Conservation (phyloP, 257 asterid genomes). For the Solanum clarkiae region DNA sequence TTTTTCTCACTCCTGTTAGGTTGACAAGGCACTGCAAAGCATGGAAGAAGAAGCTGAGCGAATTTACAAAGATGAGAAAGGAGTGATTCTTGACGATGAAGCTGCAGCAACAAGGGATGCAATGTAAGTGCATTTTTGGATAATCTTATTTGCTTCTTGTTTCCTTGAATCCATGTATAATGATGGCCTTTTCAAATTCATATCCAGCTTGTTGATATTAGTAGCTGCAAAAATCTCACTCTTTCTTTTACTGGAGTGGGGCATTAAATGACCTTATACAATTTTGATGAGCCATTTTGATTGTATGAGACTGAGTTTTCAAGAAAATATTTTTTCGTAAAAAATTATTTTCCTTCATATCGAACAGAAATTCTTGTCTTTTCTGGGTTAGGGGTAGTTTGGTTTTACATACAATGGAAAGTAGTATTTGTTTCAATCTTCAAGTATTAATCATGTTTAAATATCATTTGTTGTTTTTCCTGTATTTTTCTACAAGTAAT, state of each 20-base stretch:
- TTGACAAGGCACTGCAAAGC: constrained; percentile 85
- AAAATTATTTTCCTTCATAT: too few species aligned
- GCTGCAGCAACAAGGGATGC: constrained; percentile 94
- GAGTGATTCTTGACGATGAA: constrained; percentile 79
- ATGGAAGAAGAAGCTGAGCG: constrained; percentile 89
- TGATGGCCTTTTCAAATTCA: not conserved
- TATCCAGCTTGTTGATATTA: not conserved
- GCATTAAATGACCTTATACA: not conserved
- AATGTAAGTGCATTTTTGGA: constrained; percentile 36
- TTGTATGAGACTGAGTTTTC: not conserved
- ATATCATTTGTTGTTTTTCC: too few species aligned
- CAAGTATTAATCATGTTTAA: too few species aligned
- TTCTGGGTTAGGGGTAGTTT: too few species aligned
- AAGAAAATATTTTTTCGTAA: too few species aligned
- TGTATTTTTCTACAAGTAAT: too few species aligned
- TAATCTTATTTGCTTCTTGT: not conserved
- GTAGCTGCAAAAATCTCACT: not conserved
- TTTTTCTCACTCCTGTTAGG: constrained; percentile 27
- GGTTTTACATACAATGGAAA: too few species aligned
- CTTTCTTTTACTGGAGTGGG: not conserved
- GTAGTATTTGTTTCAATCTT: too few species aligned
- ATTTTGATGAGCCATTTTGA: not conserved
- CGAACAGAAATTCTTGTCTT: too few species aligned
- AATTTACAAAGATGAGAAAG: constrained; percentile 75
- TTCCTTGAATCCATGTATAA: not conserved